A percentile compares a stretch with the other conserved stretches of the same genome.
Evolutionary conservation across 192 early-diverging fungal species (phyloP).

Genomic region (Podila epigama): DNA sequence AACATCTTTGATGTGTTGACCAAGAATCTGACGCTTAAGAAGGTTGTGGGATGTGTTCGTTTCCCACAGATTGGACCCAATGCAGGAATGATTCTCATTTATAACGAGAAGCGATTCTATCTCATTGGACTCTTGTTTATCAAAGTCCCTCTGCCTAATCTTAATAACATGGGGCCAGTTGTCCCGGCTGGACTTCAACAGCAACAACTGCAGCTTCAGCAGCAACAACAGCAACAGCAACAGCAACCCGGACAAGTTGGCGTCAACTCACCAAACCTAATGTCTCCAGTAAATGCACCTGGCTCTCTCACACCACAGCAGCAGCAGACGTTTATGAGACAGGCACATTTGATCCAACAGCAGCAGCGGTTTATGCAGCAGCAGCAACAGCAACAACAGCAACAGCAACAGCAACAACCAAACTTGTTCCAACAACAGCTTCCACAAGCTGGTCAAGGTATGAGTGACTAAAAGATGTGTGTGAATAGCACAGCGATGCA

Average conservation of each 20-base stretch:
- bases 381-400: slow-evolving; percentile 21
- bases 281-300: slow-evolving; percentile 14
- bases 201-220: slow-evolving; percentile 12
- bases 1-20: slow-evolving; percentile 30
- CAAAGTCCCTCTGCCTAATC: slow-evolving; percentile 37
- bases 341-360: slow-evolving; percentile 35
- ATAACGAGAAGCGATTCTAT: slow-evolving; percentile 37
- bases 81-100: slow-evolving; percentile 44
- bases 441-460: slow-evolving; percentile 22
- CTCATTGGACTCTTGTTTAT: slow-evolving; percentile 37
- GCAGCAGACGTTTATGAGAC: slow-evolving; percentile 19
- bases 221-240: slow-evolving; percentile 11
- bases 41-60: slow-evolving; percentile 31
- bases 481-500: neutral
- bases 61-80: slow-evolving; percentile 37
- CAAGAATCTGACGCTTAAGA: slow-evolving; percentile 26
- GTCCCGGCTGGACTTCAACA: slow-evolving; percentile 4
- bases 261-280: slow-evolving; percentile 14
- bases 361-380: slow-evolving; percentile 12
- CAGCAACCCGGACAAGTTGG: slow-evolving; percentile 13
- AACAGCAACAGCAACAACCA: slow-evolving; percentile 22
- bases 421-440: neutral
- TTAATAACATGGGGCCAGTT: neutral
- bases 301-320: slow-evolving; percentile 17
- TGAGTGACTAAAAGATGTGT: neutral